These are phyloP conservation scores for Ascochyta clinopodiicola DNA, from an alignment of 2,329 filamentous ascomycete species.

Conservation along the genomic window DNA sequence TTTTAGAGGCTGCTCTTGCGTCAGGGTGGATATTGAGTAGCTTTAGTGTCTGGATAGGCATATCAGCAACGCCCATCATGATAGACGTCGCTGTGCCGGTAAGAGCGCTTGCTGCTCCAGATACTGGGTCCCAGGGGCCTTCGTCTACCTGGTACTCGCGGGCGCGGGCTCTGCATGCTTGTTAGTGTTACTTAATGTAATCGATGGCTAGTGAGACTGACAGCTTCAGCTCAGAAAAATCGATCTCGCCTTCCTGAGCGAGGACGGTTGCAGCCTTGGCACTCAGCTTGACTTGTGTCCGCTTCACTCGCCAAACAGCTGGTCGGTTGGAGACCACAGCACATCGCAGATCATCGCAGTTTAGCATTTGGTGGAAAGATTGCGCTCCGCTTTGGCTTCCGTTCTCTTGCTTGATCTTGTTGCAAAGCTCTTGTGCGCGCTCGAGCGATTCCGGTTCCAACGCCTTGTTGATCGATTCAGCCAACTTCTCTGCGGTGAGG, in stretches of 20 bases:
- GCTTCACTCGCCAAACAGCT: conserved; percentile 49
- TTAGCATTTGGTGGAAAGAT: conserved; percentile 48
- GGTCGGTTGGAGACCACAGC: conserved; percentile 39
- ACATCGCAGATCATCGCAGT: conserved; percentile 48
- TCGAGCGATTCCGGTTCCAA: conserved; percentile 47
- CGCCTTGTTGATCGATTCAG: conserved; percentile 47
- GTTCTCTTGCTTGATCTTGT: conserved; percentile 48
- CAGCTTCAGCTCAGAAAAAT: conserved; percentile 48
- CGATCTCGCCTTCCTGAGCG: conserved; percentile 45
- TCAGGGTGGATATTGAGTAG: conserved; percentile 55
- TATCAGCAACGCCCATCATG: conserved; percentile 81
- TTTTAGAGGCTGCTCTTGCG: conserved; percentile 26
- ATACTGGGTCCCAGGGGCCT: conserved; percentile 50
- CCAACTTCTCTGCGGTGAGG: conserved; percentile 48
- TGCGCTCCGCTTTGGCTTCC: conserved; percentile 48
- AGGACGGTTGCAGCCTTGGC: conserved; percentile 48
- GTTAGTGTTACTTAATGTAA: conserved; percentile 12
- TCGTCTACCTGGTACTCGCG: conserved; percentile 50
- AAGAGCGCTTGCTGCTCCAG: conserved; percentile 71
- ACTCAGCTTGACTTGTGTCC: conserved; percentile 47
- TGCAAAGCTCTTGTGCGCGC: conserved; percentile 45
- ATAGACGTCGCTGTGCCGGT: conserved; percentile 84
- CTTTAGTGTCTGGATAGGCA: conserved; percentile 63
- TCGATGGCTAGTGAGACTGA: conserved; percentile 24
- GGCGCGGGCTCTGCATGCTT: conserved; percentile 38